Evolutionary conservation across 148 eudicot genomes (phyloP), one percentile per base, ranked within the genome.

Genomic region (Cornus kousa): DNA sequence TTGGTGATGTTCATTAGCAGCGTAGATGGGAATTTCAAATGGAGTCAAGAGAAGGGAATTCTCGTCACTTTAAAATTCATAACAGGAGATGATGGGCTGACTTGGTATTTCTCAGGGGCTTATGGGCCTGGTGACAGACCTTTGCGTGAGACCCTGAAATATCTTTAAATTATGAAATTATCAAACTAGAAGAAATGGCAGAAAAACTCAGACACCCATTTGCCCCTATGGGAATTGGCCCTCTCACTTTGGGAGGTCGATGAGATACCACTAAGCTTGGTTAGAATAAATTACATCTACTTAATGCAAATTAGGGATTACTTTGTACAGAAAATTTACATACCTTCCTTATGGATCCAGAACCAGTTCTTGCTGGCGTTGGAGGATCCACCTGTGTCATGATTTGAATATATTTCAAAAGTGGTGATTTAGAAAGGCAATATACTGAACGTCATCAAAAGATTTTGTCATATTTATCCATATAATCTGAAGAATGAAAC

Each of bases 341-440:
- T 31, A 90, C 91, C 91, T 88, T 90, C 59, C 88, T 84, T 75
- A 77, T 82, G 65, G 82, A 78, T 74, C 91, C 93, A 68, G 87
- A 83, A 83, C 87, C 84, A 48, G 74, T 78, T 77, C 83, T 88
- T 40, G 78, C 70, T 17, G 82, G 84, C 59, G 80, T 46, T 55
- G 87, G 83, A 9, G 84, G 85, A 50, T 83, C 75, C 64, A 77
- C 90, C 86, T 83, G 77, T 59, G 60, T 76, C 32, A 71, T 22
- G 22, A 22, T 72, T n/a, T 22, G 43, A 55, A 76, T 75, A 50
- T 48, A 74, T 37, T 31, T 19, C 32, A 77, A 32, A 77, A 77
- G 55, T 20, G 12, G 67, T 31, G 55, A 68, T 67, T 23, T 13
- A 32, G 46, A n/a, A 67, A 57, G n/a, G 19, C 40, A 53, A 31